phyloP scores from a whole-genome alignment of 1,284 basidiomycete species.

The Afroboletus lepidellus region DNA sequence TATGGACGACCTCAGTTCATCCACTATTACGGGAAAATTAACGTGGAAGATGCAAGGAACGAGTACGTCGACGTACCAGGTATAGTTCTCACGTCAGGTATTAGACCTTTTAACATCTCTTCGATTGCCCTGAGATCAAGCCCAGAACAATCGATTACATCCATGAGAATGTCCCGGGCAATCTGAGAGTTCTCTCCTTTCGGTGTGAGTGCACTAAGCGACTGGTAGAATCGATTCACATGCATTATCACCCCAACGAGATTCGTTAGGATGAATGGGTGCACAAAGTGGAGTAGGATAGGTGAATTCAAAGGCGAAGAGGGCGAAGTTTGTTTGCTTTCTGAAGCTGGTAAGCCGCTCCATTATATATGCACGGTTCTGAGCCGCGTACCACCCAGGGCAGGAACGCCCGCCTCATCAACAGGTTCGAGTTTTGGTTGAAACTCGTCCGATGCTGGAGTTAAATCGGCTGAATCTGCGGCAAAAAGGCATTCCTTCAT shows the following conservation, averaged over 20 bases:
- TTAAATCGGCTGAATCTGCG: conserved; percentile 27
- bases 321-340: conserved; percentile 14
- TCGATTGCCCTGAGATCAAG: conserved; percentile 55
- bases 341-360: conserved; percentile 12
- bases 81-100: conserved; percentile 23
- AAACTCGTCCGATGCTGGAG: conserved; percentile 11
- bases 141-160: conserved; percentile 61
- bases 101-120: conserved; percentile 41
- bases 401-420: conserved; percentile 22
- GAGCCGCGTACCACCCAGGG: conserved; percentile 21
- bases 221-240: conserved; percentile 55
- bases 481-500: conserved; percentile 61
- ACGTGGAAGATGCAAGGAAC: background rate
- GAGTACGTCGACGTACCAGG: conserved; percentile 19
- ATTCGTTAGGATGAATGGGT: conserved; percentile 57
- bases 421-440: conserved; percentile 29
- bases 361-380: background rate
- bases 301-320: conserved; percentile 34
- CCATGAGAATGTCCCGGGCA: conserved; percentile 59
- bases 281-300: conserved; percentile 55
- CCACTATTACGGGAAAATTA: conserved; percentile 35
- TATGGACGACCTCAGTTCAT: conserved; percentile 49
- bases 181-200: conserved; percentile 59
- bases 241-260: conserved; percentile 50
- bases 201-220: conserved; percentile 49